Evolutionary conservation across 2,329 filamentous ascomycete species (phyloP).

Genomic region (Pyrenophora graminea): DNA sequence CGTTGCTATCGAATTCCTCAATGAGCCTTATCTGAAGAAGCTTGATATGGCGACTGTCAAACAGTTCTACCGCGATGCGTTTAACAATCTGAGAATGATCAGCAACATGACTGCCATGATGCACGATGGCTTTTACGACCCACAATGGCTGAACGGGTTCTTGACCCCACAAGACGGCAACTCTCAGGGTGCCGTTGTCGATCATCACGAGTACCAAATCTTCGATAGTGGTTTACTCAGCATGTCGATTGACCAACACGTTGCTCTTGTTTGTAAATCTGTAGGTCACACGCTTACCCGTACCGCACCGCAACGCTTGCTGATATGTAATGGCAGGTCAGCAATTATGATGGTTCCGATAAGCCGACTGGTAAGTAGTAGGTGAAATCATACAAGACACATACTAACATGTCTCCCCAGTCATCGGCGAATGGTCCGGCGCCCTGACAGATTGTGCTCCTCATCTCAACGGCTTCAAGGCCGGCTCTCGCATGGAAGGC

Average conservation of each 20-base stretch:
- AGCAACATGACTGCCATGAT: slow-evolving; percentile 58
- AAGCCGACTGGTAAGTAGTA: slow-evolving; percentile 57
- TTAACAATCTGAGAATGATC: slow-evolving; percentile 53
- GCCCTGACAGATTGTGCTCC: slow-evolving; percentile 65
- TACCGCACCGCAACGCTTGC: neutral
- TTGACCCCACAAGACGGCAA: slow-evolving; percentile 56
- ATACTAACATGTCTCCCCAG: slow-evolving; percentile 8
- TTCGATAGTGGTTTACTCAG: slow-evolving; percentile 59
- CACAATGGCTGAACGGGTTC: slow-evolving; percentile 63
- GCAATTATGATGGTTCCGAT: slow-evolving; percentile 56
- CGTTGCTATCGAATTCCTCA: slow-evolving; percentile 60
- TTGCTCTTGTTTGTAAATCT: slow-evolving; percentile 60
- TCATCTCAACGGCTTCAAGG: slow-evolving; percentile 49
- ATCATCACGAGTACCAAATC: slow-evolving; percentile 71
- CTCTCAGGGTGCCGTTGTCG: slow-evolving; percentile 61
- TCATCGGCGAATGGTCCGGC: slow-evolving; percentile 70
- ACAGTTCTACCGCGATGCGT: slow-evolving; percentile 61
- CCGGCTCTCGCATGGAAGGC: slow-evolving; percentile 65
- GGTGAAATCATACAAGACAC: neutral
- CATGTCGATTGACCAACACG: slow-evolving; percentile 58
- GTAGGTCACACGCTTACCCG: slow-evolving; percentile 26
- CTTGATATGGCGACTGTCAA: slow-evolving; percentile 53
- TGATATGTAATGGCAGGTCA: slow-evolving; percentile 16
- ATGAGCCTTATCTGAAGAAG: slow-evolving; percentile 59
- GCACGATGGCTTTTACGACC: slow-evolving; percentile 60